Percentiles rank a stretch among this genome's conserved stretches.
These are phyloP conservation scores for Globisporangium sylvaticum DNA, from an alignment of 352 stramenopile genomes.

Conservation along the genomic window DNA sequence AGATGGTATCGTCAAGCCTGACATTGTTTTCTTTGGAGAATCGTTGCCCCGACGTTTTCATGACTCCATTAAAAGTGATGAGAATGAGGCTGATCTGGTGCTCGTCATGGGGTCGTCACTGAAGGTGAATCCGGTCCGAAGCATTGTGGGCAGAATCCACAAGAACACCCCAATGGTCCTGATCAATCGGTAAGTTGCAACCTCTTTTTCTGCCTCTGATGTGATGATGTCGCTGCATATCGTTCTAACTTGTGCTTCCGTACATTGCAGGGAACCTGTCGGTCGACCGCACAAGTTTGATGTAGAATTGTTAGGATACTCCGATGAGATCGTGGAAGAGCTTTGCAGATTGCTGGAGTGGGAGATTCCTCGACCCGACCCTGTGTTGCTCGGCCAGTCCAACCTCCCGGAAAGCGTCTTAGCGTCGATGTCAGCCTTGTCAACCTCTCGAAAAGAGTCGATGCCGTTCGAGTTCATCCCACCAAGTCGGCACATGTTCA, in stretches of 20 bases:
- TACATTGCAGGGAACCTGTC: constrained; percentile 54
- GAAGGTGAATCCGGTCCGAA: constrained; percentile 94
- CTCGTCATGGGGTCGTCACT: constrained; percentile 99
- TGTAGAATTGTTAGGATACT: constrained; percentile 80
- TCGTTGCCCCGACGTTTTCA: constrained; percentile 89
- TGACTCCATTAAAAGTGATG: constrained; percentile 75
- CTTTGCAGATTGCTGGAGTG: constrained; percentile 69
- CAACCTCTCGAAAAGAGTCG: constrained; percentile 22
- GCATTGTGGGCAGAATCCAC: constrained; percentile 79
- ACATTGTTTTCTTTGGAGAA: constrained; percentile 99
- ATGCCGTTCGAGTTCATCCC: constrained; percentile 64
- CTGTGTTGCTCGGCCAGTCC: constrained; percentile 57
- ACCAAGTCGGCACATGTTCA: constrained; percentile 74
- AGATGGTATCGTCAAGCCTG: constrained; percentile 95
- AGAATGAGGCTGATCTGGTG: constrained; percentile 91
- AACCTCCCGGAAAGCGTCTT: constrained; percentile 35
- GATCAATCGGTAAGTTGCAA: constrained; percentile 63
- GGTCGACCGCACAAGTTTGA: constrained; percentile 82
- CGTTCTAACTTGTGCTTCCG: background rate
- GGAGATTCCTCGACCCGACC: constrained; percentile 73
- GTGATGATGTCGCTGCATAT: background rate
- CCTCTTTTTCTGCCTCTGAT: background rate
- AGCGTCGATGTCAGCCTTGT: constrained; percentile 19
- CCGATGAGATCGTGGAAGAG: constrained; percentile 82
- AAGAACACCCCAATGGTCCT: constrained; percentile 83